Evolutionary conservation across 352 stramenopile genomes (phyloP).

Genomic region (Phytopythium litorale): DNA sequence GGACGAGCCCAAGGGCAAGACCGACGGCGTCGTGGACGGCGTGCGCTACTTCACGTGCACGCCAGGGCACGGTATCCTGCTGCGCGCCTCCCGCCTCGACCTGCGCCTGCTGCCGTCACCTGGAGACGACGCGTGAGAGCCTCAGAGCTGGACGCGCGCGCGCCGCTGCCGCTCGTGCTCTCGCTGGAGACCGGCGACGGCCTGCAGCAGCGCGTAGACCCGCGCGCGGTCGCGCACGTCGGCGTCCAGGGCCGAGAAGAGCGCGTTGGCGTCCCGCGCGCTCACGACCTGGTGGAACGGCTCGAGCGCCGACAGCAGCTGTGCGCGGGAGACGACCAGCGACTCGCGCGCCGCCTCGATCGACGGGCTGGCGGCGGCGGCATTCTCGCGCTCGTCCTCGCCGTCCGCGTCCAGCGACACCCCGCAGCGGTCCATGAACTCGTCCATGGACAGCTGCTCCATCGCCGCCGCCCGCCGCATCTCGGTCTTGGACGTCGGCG

Average conservation of each 20-base stretch:
- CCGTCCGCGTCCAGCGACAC: slow-evolving; percentile 7
- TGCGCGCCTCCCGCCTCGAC: slow-evolving; percentile 56
- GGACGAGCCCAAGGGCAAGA: slow-evolving; percentile 51
- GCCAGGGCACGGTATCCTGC: slow-evolving; percentile 59
- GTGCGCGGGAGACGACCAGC: slow-evolving; percentile 47
- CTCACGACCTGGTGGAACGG: slow-evolving; percentile 30
- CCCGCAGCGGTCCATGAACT: background rate
- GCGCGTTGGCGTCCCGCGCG: slow-evolving; percentile 45
- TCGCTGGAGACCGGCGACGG: slow-evolving; percentile 39
- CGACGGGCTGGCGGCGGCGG: slow-evolving; percentile 12
- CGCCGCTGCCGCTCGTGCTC: slow-evolving; percentile 40
- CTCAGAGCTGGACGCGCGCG: background rate
- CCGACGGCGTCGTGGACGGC: slow-evolving; percentile 57
- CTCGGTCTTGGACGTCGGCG: background rate
- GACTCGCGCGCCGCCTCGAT: slow-evolving; percentile 18
- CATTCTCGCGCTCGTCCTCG: slow-evolving; percentile 9
- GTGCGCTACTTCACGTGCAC: slow-evolving; percentile 62
- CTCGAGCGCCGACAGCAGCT: slow-evolving; percentile 58
- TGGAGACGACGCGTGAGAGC: background rate
- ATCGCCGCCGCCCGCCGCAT: background rate
- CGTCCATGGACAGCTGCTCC: slow-evolving; percentile 13
- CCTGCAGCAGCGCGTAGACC: slow-evolving; percentile 45
- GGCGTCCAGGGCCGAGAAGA: slow-evolving; percentile 58
- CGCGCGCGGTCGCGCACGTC: slow-evolving; percentile 41
- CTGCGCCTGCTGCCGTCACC: slow-evolving; percentile 16